Conservation (phyloP, 257 asterid genomes). For the Solanum corneliomulleri region DNA sequence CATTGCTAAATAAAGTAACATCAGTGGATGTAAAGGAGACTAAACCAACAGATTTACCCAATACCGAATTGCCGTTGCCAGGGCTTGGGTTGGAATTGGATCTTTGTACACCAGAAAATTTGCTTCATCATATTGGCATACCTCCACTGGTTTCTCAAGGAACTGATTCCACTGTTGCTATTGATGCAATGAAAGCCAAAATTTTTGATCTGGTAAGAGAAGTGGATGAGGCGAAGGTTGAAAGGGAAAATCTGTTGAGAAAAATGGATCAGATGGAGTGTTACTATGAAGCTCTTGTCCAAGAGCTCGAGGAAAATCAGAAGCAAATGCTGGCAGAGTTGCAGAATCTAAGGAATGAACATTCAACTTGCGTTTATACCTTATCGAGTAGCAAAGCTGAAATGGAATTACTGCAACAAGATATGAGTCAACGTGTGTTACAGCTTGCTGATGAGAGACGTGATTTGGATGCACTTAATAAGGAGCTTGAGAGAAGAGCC, state of each 20-base stretch:
- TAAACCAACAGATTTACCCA: slow-evolving; percentile 6
- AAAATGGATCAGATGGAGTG: slow-evolving; percentile 96
- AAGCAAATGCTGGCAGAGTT: slow-evolving; percentile 70
- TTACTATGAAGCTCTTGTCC: slow-evolving; percentile 85
- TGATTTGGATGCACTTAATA: slow-evolving; percentile 48
- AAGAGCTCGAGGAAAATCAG: slow-evolving; percentile 92
- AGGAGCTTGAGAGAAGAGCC: slow-evolving; percentile 80
- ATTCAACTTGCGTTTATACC: slow-evolving; percentile 64
- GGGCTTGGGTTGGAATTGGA: slow-evolving; percentile 61
- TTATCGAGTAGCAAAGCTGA: slow-evolving; percentile 54
- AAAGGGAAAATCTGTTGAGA: slow-evolving; percentile 56
- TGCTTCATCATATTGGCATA: slow-evolving; percentile 49
- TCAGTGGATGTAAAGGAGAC: slow-evolving; percentile 25
- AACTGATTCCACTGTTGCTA: slow-evolving; percentile 27
- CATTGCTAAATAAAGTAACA: slow-evolving; percentile 11
- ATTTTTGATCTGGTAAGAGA: slow-evolving; percentile 81
- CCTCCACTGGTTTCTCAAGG: slow-evolving; percentile 47
- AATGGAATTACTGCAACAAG: slow-evolving; percentile 48
- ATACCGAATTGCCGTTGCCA: slow-evolving; percentile 23
- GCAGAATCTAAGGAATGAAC: slow-evolving; percentile 71
- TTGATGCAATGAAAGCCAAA: slow-evolving; percentile 67
- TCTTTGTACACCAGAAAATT: slow-evolving; percentile 62
- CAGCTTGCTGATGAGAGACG: slow-evolving; percentile 55
- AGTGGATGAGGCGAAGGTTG: slow-evolving; percentile 81
- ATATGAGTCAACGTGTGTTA: slow-evolving; percentile 46